Conservation (phyloP, 805 yeast genomes). For the Lipomyces sp. region DNA sequence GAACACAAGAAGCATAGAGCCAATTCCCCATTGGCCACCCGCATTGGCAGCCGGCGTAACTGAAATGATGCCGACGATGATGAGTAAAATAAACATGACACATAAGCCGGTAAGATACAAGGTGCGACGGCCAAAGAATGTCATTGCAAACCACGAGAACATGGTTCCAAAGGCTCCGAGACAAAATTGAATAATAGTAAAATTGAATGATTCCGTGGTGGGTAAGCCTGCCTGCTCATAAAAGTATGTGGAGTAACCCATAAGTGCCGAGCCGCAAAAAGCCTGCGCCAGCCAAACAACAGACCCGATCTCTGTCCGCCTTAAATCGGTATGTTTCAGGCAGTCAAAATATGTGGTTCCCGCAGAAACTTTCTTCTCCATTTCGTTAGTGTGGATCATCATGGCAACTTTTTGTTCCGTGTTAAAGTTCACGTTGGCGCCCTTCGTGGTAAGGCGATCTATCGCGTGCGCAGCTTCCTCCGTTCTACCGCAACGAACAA, state of each 20-base stretch:
- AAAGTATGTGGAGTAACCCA: constrained; percentile 11
- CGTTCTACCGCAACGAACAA: constrained; percentile 13
- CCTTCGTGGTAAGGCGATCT: constrained; percentile 9
- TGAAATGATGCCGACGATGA: constrained; percentile 33
- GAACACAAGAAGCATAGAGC: constrained; percentile 53
- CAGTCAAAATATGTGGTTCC: constrained; percentile 20
- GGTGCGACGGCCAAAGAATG: constrained; percentile 23
- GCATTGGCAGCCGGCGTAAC: constrained; percentile 28
- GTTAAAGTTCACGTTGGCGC: constrained; percentile 4
- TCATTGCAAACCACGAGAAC: constrained; percentile 19
- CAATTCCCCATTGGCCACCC: constrained; percentile 41
- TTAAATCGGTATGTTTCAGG: constrained; percentile 16
- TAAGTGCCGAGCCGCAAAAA: constrained; percentile 35
- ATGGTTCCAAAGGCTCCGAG: constrained; percentile 23
- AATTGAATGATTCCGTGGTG: constrained; percentile 12
- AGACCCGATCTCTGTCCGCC: constrained; percentile 38
- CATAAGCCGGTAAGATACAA: constrained; percentile 34
- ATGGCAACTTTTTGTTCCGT: constrained; percentile 17
- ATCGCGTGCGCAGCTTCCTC: constrained; percentile 17
- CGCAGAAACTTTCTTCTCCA: constrained; percentile 13
- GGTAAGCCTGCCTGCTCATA: constrained; percentile 34
- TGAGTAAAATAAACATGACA: constrained; percentile 14
- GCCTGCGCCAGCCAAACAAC: constrained; percentile 45
- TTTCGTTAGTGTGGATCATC: constrained; percentile 21
- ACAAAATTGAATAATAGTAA: constrained; percentile 9